Evolutionary conservation across 2,329 filamentous ascomycete species (phyloP), one percentile per base, ranked within the genome.

Genomic region (Chaetomium strumarium): DNA sequence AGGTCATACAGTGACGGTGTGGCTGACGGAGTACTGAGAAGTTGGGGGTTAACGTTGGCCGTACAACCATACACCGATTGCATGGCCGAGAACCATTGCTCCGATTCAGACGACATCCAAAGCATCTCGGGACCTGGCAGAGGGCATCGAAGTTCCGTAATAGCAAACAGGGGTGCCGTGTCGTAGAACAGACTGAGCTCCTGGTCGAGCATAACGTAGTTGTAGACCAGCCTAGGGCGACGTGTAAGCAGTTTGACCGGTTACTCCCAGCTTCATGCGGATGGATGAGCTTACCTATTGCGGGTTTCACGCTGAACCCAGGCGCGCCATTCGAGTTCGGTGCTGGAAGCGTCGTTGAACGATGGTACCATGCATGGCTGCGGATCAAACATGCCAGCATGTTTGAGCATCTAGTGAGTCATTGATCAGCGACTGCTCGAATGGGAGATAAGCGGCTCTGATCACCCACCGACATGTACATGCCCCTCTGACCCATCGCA

Each of bases 191-290:
- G 70, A 44, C 81, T 80, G 51, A 86, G 70, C 66, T 89, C 85
- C 61, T 88, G 84, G 63, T 89, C 85, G 20, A 86, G 76, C 79
- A 86, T 85, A 17, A 85, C 80, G 81, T 84, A 88, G 50, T 84
- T 86, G 68, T 88, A 87, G n/a, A 86, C 79, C 31, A 88, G 72
- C 59, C 84, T 85, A 24, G 61, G 53, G 4, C 20, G 3, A 38
- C 38, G 16, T 37, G 45, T 64, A 57, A 63, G 63, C 52, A 51
- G 56, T 31, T 11, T 20, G 31, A 29, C 8, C 14, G 29, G 10
- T 13, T n/a, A 24, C 11, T 19, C 6, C 13, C 2, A 17, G 14
- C 19, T 8, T 13, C 11, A 17, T 2, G 41, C 12, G 13, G 30
- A 8, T 3, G 19, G 14, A 40, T 5, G 17, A 66, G 7, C 75